These are phyloP conservation scores for Colletotrichum simmondsii DNA, from an alignment of 2,329 filamentous ascomycete species.

Conservation along the genomic window DNA sequence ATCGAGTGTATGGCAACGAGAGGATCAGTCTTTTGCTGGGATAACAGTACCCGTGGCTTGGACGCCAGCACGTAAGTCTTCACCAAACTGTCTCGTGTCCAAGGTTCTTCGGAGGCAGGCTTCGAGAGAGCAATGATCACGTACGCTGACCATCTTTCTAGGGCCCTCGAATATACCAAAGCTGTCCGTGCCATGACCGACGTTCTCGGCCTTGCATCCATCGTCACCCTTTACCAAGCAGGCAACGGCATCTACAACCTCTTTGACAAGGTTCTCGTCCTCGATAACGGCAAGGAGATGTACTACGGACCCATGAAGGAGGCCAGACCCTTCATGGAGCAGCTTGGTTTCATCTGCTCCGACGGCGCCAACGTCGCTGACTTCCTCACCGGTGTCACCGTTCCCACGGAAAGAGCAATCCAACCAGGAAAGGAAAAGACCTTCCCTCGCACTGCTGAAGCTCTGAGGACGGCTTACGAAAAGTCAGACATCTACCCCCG, in stretches of 20 bases:
- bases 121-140: background rate
- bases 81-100: background rate
- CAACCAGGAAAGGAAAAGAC: conserved; percentile 48
- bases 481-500: conserved; percentile 58
- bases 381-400: conserved; percentile 73
- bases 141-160: conserved; percentile 30
- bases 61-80: conserved; percentile 68
- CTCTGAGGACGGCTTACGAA: conserved; percentile 61
- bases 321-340: conserved; percentile 73
- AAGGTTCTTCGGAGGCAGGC: too few species aligned
- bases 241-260: conserved; percentile 76
- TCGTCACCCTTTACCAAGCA: conserved; percentile 76
- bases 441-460: conserved; percentile 57
- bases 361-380: conserved; percentile 73
- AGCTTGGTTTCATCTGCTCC: conserved; percentile 70
- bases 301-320: conserved; percentile 71
- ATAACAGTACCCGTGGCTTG: conserved; percentile 73
- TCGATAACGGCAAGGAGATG: conserved; percentile 73
- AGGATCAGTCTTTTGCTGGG: conserved; percentile 72
- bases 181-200: conserved; percentile 73
- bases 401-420: conserved; percentile 75
- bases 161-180: conserved; percentile 69
- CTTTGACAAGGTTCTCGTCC: conserved; percentile 77
- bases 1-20: conserved; percentile 70
- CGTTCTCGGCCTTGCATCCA: conserved; percentile 66